Conservation (phyloP, 1,139 yeast species). For the Torulaspora pretoriensis region DNA sequence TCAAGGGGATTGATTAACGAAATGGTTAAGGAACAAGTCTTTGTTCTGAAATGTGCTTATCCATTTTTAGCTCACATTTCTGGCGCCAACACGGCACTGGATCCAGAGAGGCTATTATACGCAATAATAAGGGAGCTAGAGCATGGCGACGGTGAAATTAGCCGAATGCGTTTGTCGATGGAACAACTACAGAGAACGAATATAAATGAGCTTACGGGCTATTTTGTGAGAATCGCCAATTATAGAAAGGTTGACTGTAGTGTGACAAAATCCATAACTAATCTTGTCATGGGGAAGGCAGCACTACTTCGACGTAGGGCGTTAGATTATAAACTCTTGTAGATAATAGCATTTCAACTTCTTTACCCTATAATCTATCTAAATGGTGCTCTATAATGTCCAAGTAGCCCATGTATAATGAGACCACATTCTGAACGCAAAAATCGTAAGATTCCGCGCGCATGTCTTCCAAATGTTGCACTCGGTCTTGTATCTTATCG, state of each 20-base stretch:
- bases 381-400: constrained; percentile 24
- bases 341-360: constrained; percentile 4
- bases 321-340: constrained; percentile 22
- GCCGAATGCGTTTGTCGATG: constrained; percentile 68
- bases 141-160: constrained; percentile 47
- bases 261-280: constrained; percentile 46
- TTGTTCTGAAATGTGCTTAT: constrained; percentile 42
- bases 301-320: constrained; percentile 19
- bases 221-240: constrained; percentile 49
- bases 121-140: constrained; percentile 44
- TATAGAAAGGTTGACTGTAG: constrained; percentile 42
- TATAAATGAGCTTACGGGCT: constrained; percentile 65
- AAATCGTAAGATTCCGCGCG: constrained; percentile 12
- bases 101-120: constrained; percentile 43
- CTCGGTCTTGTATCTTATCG: constrained; percentile 28
- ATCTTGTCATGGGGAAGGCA: constrained; percentile 46
- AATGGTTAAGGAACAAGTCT: constrained; percentile 47
- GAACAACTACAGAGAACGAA: constrained; percentile 53
- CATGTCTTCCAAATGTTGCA: constrained; percentile 15
- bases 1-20: constrained; percentile 38
- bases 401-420: constrained; percentile 23
- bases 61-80: constrained; percentile 38
- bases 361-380: constrained; percentile 3
- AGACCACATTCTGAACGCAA: constrained; percentile 16
- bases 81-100: constrained; percentile 41